Conservation (phyloP, 805 yeast species). For the Blastobotrys peoriensis region DNA sequence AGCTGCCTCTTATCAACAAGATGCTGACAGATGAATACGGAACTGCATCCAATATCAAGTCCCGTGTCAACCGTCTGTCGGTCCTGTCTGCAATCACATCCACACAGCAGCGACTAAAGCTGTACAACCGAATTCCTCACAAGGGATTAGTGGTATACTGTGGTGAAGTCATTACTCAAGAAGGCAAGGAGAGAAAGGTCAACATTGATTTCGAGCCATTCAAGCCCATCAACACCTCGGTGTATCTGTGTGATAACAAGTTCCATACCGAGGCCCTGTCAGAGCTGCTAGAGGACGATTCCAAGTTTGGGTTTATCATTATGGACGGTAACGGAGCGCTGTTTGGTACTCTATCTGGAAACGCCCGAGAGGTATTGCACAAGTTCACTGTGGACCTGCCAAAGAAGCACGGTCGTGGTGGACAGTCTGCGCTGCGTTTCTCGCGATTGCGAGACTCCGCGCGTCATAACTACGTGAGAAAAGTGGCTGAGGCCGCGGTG, state of each 20-base stretch:
- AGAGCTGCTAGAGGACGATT: conserved; percentile 91
- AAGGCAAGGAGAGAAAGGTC: conserved; percentile 95
- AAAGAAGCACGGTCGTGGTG: conserved; percentile 99
- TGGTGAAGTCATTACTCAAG: conserved; percentile 96
- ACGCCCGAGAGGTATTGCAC: conserved; percentile 92
- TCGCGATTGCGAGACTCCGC: conserved; percentile 98
- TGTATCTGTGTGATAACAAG: conserved; percentile 94
- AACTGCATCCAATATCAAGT: conserved; percentile 96
- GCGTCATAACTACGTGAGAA: conserved; percentile 97
- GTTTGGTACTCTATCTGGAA: conserved; percentile 93
- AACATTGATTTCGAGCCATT: conserved; percentile 98
- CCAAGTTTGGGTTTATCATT: conserved; percentile 92
- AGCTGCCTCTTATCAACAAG: conserved; percentile 78
- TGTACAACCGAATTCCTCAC: conserved; percentile 83
- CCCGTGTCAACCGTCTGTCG: conserved; percentile 93
- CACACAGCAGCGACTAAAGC: conserved; percentile 91
- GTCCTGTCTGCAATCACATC: conserved; percentile 96
- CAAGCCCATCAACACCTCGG: conserved; percentile 97
- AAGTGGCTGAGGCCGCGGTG: conserved; percentile 97
- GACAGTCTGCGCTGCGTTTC: conserved; percentile 99
- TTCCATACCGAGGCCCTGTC: conserved; percentile 96
- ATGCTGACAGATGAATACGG: conserved; percentile 98
- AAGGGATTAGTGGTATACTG: conserved; percentile 95
- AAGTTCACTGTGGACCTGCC: conserved; percentile 97
- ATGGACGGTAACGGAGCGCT: conserved; percentile 99